A percentile compares a stretch with the other conserved stretches of the same genome.
These are phyloP conservation scores for Lepiota venenata DNA, from an alignment of 768 basidiomycete genomes.

Conservation along the genomic window DNA sequence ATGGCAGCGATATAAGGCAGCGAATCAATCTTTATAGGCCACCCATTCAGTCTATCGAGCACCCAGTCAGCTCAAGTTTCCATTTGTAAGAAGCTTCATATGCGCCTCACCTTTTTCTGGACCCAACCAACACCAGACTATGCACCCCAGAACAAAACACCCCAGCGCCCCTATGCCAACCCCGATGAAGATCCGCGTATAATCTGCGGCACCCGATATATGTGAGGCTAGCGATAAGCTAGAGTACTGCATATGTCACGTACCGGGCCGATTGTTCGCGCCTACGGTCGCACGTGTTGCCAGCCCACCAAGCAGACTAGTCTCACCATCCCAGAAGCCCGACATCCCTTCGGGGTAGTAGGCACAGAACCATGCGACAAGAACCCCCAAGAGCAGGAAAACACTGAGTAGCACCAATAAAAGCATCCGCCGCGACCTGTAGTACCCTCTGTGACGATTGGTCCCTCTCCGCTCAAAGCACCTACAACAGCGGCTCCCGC, in stretches of 20 bases:
- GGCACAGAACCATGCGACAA: not conserved
- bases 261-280: not conserved
- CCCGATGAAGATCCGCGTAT: conserved; percentile 63
- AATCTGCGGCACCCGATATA: conserved; percentile 34
- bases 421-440: not conserved
- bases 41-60: no score
- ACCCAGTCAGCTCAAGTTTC: not conserved
- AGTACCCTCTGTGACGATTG: not conserved
- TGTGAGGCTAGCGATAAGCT: not conserved
- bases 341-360: not conserved
- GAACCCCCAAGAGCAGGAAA: not conserved
- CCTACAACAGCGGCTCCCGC: not conserved
- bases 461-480: not conserved
- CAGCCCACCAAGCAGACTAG: not conserved
- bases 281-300: conserved; percentile 1
- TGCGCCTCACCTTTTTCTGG: no score
- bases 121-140: conserved; percentile 65
- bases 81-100: conserved; percentile 6
- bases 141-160: conserved; percentile 50
- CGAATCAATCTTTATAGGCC: conserved; percentile 48
- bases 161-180: no score
- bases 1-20: conserved; percentile 22
- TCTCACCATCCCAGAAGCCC: not conserved
- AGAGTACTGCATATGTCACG: not conserved
- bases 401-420: not conserved